Percentiles rank a stretch among this genome's conserved stretches.
Evolutionary conservation across 2,329 filamentous ascomycete genomes (phyloP).

Genomic region (Xylaria sp.): DNA sequence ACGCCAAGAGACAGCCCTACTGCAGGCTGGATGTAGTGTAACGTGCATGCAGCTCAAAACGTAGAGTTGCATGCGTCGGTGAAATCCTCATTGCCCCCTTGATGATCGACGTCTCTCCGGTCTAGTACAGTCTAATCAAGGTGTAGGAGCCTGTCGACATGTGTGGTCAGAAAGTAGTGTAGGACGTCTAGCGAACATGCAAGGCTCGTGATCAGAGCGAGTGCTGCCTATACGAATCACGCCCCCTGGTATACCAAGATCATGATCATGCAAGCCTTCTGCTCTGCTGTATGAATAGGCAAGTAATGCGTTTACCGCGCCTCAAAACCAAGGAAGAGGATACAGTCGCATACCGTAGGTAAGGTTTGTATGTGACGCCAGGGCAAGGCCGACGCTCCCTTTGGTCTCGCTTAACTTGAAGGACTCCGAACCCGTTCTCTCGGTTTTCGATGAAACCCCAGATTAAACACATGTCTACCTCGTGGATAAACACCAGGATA

Average conservation of each 20-base stretch:
- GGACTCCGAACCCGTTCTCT: slow-evolving; percentile 29
- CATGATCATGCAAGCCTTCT: slow-evolving; percentile 9
- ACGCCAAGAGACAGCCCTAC: slow-evolving; percentile 35
- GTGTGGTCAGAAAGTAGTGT: slow-evolving; percentile 19
- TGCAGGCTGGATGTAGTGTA: slow-evolving; percentile 27
- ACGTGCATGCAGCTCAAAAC: slow-evolving; percentile 37
- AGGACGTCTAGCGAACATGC: not conserved
- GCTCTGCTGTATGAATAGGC: too few relatives aligned
- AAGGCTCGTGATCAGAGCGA: slow-evolving; percentile 9
- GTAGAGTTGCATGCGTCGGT: slow-evolving; percentile 37
- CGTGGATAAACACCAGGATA: slow-evolving; percentile 5
- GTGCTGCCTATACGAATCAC: slow-evolving; percentile 7
- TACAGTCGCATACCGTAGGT: not conserved
- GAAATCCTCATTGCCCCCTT: slow-evolving; percentile 22
- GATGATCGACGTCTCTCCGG: slow-evolving; percentile 21
- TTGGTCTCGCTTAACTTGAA: slow-evolving; percentile 21
- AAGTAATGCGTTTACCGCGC: not conserved
- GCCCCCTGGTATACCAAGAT: slow-evolving; percentile 1
- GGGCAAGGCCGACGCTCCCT: slow-evolving; percentile 15
- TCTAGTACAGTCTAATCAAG: slow-evolving; percentile 15
- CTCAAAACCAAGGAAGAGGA: slow-evolving; percentile 18
- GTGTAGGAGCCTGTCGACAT: slow-evolving; percentile 9
- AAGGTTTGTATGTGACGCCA: slow-evolving; percentile 8
- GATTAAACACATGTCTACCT: slow-evolving; percentile 8
- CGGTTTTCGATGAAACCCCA: slow-evolving; percentile 22